phyloP scores from a whole-genome alignment of 371 early-diverging fungal species.

The Mucor velutinosus region DNA sequence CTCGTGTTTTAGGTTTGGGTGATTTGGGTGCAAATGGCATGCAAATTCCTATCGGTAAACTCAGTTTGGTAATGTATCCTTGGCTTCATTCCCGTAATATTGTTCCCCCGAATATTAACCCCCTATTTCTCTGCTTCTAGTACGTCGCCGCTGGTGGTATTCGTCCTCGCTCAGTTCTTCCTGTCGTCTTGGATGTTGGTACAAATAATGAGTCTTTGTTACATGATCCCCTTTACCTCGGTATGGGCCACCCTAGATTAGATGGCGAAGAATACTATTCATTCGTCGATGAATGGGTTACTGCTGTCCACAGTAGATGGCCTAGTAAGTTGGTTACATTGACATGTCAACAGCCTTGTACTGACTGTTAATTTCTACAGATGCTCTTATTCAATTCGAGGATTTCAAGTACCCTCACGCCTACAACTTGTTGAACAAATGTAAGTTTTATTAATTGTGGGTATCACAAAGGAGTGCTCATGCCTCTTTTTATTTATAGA shows the following conservation, averaged over 20 bases:
- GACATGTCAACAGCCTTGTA: not conserved
- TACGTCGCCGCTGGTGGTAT: constrained; percentile 71
- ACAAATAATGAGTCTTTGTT: constrained; percentile 63
- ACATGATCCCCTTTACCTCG: constrained; percentile 67
- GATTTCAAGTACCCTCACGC: constrained; percentile 62
- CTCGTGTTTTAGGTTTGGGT: constrained; percentile 66
- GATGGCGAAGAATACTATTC: constrained; percentile 64
- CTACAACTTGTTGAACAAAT: constrained; percentile 63
- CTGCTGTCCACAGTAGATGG: constrained; percentile 61
- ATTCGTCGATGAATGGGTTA: constrained; percentile 70
- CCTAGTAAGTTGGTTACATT: constrained; percentile 48
- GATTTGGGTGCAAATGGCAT: constrained; percentile 75
- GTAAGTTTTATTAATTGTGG: constrained; percentile 23
- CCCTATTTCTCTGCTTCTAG: constrained; percentile 24
- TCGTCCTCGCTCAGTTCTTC: constrained; percentile 62
- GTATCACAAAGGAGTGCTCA: not conserved
- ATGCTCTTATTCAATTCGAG: constrained; percentile 58
- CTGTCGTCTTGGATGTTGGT: constrained; percentile 69
- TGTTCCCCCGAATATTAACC: not conserved
- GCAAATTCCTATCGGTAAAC: constrained; percentile 69
- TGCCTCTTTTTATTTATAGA: constrained; percentile 28
- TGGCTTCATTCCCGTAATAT: constrained; percentile 3
- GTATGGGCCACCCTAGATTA: constrained; percentile 64
- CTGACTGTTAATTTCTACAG: constrained; percentile 13
- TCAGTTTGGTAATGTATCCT: constrained; percentile 49